Percentiles rank a stretch among this genome's conserved stretches.
Conservation (phyloP, 78 protist genomes). For the Pigoraptor vietnamica region DNA sequence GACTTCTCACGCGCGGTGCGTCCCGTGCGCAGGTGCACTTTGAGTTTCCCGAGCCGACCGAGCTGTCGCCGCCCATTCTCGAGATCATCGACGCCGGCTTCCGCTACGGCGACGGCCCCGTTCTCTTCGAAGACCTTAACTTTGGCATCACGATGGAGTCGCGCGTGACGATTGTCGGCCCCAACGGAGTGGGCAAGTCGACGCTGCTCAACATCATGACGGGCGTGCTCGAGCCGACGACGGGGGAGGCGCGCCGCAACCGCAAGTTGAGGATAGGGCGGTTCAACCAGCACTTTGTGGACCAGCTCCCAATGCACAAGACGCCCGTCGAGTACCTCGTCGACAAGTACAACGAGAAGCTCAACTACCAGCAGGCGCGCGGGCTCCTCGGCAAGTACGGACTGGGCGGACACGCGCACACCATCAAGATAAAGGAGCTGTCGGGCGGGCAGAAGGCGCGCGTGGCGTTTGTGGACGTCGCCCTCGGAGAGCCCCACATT, state of each 20-base stretch:
- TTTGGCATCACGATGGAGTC: constrained; percentile 62
- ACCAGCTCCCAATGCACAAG: constrained; percentile 65
- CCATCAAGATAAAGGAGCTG: constrained; percentile 11
- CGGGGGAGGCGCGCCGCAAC: constrained; percentile 37
- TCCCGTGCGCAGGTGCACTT: neutral
- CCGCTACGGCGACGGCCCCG: constrained; percentile 30
- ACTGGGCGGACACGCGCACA: constrained; percentile 18
- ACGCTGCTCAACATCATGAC: constrained; percentile 77
- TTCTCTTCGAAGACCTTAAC: constrained; percentile 65
- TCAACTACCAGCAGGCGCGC: constrained; percentile 39
- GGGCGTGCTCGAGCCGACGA: constrained; percentile 71
- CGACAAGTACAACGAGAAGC: constrained; percentile 38
- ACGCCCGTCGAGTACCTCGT: constrained; percentile 67
- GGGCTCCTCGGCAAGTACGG: neutral
- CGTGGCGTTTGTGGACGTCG: constrained; percentile 83
- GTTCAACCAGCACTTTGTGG: constrained; percentile 86
- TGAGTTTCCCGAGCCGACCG: neutral
- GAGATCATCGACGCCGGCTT: constrained; percentile 53
- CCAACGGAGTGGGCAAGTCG: constrained; percentile 90
- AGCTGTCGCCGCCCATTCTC: neutral
- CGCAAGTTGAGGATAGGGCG: constrained; percentile 59
- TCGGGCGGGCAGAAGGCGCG: constrained; percentile 92
- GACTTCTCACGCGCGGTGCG: neutral
- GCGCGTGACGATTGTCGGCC: constrained; percentile 84
- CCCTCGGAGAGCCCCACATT: constrained; percentile 80